phyloP scores from a whole-genome alignment of 208 protist species.

The Leishmania amazonensis region DNA sequence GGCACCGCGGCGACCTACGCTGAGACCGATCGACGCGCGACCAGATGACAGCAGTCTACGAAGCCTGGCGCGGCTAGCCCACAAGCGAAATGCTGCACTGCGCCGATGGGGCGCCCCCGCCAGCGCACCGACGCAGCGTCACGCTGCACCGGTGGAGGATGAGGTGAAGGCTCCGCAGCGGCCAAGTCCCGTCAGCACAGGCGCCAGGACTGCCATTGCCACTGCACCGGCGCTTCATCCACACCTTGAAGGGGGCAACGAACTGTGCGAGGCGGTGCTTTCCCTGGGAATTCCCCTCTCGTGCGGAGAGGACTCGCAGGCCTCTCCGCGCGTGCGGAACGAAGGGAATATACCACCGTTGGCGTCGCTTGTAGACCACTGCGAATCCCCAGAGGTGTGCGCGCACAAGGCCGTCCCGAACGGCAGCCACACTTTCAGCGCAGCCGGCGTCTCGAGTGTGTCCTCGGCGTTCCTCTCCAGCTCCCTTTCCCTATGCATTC shows the following conservation, averaged over 20 bases:
- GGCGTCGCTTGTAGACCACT: background rate
- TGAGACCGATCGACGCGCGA: conserved; percentile 14
- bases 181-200: background rate
- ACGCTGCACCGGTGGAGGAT: background rate
- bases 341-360: background rate
- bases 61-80: background rate
- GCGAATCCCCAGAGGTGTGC: background rate
- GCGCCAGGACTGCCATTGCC: background rate
- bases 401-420: conserved; percentile 4
- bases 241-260: background rate
- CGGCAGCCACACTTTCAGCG: background rate
- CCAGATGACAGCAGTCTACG: conserved; percentile 5
- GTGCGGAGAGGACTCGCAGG: background rate
- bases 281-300: background rate
- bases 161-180: background rate
- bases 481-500: conserved; percentile 11
- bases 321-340: background rate
- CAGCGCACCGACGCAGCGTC: background rate
- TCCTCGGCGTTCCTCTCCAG: conserved; percentile 31
- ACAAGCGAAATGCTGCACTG: background rate
- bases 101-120: background rate
- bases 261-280: background rate
- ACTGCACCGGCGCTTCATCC: background rate
- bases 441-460: conserved; percentile 1
- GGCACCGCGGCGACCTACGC: conserved; percentile 1